Conservation (phyloP, 768 basidiomycete genomes). For the Lactarius evosmus region DNA sequence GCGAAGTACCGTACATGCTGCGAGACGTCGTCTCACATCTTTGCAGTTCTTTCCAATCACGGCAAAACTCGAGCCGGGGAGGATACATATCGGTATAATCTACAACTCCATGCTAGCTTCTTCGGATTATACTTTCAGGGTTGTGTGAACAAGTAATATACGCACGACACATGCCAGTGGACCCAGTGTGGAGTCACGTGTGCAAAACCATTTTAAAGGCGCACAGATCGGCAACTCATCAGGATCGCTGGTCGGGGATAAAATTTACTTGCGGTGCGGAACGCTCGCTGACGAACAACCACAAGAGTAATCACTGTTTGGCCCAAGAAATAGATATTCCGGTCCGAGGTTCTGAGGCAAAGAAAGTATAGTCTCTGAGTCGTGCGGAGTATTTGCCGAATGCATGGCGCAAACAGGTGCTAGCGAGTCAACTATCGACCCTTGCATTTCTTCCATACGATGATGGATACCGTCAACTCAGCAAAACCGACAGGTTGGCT, state of each 20-base stretch:
- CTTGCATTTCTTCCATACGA: neutral
- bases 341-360: neutral
- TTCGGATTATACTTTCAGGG: neutral
- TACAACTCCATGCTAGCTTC: constrained; percentile 2
- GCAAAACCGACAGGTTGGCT: neutral
- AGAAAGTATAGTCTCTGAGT: neutral
- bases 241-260: neutral
- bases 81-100: constrained; percentile 67
- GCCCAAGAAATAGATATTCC: too few relatives aligned
- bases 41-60: constrained; percentile 67
- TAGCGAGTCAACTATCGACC: too few relatives aligned
- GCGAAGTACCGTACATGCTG: constrained; percentile 84
- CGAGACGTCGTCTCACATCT: constrained; percentile 74
- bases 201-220: neutral
- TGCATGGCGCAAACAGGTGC: too few relatives aligned
- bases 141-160: constrained; percentile 12
- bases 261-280: neutral
- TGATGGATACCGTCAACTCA: neutral
- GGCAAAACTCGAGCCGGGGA: constrained; percentile 58
- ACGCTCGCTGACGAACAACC: neutral
- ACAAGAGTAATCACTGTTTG: too few relatives aligned
- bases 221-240: neutral
- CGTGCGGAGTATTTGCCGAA: neutral
- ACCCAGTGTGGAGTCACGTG: neutral
- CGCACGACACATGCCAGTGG: neutral